These are phyloP conservation scores for Byssoonygena ceratinophila DNA, from an alignment of 2,329 filamentous ascomycete species.

Conservation along the genomic window DNA sequence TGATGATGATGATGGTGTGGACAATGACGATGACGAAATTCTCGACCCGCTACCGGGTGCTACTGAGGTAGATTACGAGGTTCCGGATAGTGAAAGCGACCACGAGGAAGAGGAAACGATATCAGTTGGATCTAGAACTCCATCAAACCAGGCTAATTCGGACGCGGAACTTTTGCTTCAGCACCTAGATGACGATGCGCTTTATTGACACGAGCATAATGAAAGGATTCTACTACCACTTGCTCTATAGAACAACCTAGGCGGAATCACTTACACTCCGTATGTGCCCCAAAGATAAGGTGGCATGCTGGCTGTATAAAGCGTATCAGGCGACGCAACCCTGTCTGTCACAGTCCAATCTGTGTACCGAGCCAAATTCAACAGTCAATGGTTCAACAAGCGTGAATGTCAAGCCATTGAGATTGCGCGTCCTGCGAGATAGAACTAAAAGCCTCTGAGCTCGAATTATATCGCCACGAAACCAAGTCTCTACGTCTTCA, in stretches of 20 bases:
- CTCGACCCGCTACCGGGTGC: conserved; percentile 4
- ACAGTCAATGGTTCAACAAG: no score
- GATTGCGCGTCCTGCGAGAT: neutral
- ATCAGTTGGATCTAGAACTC: neutral
- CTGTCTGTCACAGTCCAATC: no score
- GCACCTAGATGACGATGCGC: neutral
- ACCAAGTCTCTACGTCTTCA: neutral
- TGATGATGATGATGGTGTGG: no score
- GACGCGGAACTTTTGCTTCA: neutral
- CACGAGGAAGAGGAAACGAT: conserved; percentile 1
- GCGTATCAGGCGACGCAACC: no score
- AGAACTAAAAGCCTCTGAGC: neutral
- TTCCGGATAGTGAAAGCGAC: conserved; percentile 13
- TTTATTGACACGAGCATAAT: neutral
- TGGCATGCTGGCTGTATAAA: no score
- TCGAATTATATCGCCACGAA: neutral
- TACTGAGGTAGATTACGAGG: conserved; percentile 9
- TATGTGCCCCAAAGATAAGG: no score
- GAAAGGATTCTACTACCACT: no score
- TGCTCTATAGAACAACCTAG: no score
- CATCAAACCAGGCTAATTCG: neutral
- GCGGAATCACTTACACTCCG: no score
- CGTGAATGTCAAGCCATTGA: no score
- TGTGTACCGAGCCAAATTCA: no score
- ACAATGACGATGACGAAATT: conserved; percentile 10